Base-by-base conservation (phyloP, 2,329 filamentous ascomycete genomes). In the Penicillium oxalicum region DNA sequence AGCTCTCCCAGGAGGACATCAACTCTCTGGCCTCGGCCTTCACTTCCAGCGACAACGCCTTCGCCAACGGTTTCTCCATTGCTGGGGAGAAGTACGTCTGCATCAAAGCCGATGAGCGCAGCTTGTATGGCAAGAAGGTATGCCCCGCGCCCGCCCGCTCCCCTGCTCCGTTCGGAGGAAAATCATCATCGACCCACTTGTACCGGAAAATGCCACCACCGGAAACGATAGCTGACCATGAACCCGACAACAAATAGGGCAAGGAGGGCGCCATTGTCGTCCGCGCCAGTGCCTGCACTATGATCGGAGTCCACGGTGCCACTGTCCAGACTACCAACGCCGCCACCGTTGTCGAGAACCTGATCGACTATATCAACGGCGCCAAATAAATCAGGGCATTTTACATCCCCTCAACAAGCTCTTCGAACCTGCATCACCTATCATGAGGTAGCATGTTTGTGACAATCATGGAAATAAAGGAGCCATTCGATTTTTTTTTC, bases 51-150 rank as follows among this genome's bases (percentile, higher is more conserved):
- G 69, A 68, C 35, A 65, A 71, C 47, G 50, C 51, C 8, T 71
- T 70, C 40, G 77, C 76, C 45, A 83, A 84, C 24, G 91, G 91
- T 56, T 69, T 96, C 64, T 80, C 88, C 73, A 71, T 96, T 61
- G 83, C 72, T 42, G 87, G 86, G 56, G 82, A 85, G 66, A 87
- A 88, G 72, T 96, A 85, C 70, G 80, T 96, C 67, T 77, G 85
- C 65, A 78, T 88, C 68, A 83, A 81, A 66, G 81, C 84, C 45
- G 87, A 91, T 53, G 89, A 87, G 29, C 79, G 86, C 68, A 86
- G 82, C 74, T 72, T 95, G 62, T 95, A 95, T 72, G 88, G 83
- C 57, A 89, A 91, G 80, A 84, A 89, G 81, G 90, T 94, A 76
- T 18, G 42, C 11, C 27, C 26, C 25, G 1, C n/a, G 29, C 37